phyloP scores from a whole-genome alignment of 192 early-diverging fungal genomes.

The Mortierella claussenii region DNA sequence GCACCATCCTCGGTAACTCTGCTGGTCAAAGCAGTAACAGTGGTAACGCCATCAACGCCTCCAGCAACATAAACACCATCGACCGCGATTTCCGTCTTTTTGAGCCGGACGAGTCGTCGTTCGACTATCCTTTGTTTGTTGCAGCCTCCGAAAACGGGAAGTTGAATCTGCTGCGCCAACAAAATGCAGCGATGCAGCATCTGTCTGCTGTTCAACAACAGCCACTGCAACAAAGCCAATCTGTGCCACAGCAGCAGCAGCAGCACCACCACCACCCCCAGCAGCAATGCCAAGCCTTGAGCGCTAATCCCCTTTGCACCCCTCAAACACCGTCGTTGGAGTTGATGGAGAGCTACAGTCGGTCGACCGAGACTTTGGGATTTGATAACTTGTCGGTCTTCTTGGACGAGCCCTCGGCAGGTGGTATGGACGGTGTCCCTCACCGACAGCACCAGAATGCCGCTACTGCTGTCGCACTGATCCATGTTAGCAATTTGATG shows the following conservation, averaged over 20 bases:
- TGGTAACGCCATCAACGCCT: neutral
- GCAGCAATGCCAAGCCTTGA: neutral
- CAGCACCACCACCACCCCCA: constrained; percentile 10
- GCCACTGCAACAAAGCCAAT: neutral
- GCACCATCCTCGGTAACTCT: no score
- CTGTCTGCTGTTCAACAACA: constrained; percentile 4
- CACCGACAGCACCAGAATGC: no score
- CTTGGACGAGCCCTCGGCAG: neutral
- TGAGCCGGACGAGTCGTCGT: constrained; percentile 18
- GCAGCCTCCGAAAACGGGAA: constrained; percentile 1
- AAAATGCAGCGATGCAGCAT: neutral
- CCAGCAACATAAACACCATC: constrained; percentile 19
- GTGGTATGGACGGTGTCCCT: no score
- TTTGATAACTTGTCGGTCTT: constrained; percentile 20
- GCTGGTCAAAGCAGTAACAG: neutral
- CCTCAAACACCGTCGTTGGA: constrained; percentile 23
- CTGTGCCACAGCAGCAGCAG: constrained; percentile 15
- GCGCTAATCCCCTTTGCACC: constrained; percentile 14
- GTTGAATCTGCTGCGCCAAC: neutral
- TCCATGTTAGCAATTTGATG: neutral
- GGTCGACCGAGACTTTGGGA: constrained; percentile 7
- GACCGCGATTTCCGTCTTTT: constrained; percentile 32
- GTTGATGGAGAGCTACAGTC: neutral
- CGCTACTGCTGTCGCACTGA: constrained; percentile 6
- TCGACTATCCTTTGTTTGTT: constrained; percentile 38